Conservation (phyloP, 2,329 filamentous ascomycete genomes). For the Stagonosporopsis tanaceti region DNA sequence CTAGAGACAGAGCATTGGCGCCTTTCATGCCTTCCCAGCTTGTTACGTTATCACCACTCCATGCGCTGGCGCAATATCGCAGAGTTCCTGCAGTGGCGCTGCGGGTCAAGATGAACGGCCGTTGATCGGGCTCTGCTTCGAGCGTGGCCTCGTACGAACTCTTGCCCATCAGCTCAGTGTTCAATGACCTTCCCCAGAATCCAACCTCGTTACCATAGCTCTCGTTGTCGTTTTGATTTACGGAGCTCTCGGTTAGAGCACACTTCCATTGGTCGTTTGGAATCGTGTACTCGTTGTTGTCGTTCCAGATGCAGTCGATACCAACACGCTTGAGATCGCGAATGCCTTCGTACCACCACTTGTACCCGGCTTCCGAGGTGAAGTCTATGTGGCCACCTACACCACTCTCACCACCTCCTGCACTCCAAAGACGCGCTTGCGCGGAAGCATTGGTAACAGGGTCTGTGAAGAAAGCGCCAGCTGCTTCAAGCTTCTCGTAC, state of each 20-base stretch:
- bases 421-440: slow-evolving; percentile 73
- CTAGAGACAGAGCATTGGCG: slow-evolving; percentile 73
- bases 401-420: slow-evolving; percentile 73
- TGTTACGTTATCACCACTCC: slow-evolving; percentile 78
- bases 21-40: slow-evolving; percentile 78
- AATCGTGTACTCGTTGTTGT: slow-evolving; percentile 79
- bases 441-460: slow-evolving; percentile 57
- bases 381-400: slow-evolving; percentile 78
- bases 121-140: slow-evolving; percentile 63
- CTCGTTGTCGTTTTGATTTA: slow-evolving; percentile 43
- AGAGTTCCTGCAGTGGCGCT: slow-evolving; percentile 76
- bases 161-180: slow-evolving; percentile 76
- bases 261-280: slow-evolving; percentile 72
- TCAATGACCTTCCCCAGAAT: slow-evolving; percentile 72
- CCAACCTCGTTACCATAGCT: slow-evolving; percentile 62
- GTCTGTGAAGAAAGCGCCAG: slow-evolving; percentile 71
- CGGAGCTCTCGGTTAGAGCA: slow-evolving; percentile 58
- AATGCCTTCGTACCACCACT: slow-evolving; percentile 77
- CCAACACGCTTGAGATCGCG: slow-evolving; percentile 67
- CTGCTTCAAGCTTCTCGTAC: slow-evolving; percentile 67
- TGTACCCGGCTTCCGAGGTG: slow-evolving; percentile 70
- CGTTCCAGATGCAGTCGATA: slow-evolving; percentile 80
- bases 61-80: slow-evolving; percentile 73
- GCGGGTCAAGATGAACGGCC: slow-evolving; percentile 74
- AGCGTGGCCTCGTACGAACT: slow-evolving; percentile 73